Conservation (phyloP, 371 early-diverging fungal species). For the Haplosporangium sp. region DNA sequence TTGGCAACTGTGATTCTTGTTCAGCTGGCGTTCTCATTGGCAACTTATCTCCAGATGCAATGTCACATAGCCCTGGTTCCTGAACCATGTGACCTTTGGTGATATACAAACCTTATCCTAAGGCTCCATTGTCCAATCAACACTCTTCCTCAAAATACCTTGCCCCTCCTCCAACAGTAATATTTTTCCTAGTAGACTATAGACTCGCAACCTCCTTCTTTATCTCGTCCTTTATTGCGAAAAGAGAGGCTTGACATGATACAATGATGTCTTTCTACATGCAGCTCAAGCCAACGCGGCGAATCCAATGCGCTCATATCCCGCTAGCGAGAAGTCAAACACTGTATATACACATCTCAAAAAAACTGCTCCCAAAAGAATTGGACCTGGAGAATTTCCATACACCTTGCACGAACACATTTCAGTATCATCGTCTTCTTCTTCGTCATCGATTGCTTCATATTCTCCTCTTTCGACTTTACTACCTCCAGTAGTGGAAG, state of each 20-base stretch:
- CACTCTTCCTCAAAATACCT: neutral
- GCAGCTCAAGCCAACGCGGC: conserved; percentile 8
- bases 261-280: neutral
- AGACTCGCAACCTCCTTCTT: neutral
- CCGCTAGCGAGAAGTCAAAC: conserved; percentile 40
- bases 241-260: neutral
- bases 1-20: too few relatives aligned
- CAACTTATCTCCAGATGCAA: too few relatives aligned
- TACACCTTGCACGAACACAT: conserved; percentile 44
- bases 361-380: conserved; percentile 30
- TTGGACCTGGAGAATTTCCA: conserved; percentile 48
- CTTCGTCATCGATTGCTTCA: neutral
- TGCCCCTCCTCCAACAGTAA: too few relatives aligned
- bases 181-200: too few relatives aligned
- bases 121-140: neutral
- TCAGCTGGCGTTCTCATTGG: too few relatives aligned
- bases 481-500: neutral
- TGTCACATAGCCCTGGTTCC: neutral
- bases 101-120: neutral
- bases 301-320: conserved; percentile 41
- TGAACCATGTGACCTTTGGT: conserved; percentile 12
- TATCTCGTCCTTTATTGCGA: too few relatives aligned
- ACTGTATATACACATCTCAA: conserved; percentile 41
- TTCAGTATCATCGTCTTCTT: neutral
- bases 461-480: neutral